These are phyloP conservation scores for Podaxis sp. DNA, from an alignment of 768 basidiomycete species.

Conservation along the genomic window DNA sequence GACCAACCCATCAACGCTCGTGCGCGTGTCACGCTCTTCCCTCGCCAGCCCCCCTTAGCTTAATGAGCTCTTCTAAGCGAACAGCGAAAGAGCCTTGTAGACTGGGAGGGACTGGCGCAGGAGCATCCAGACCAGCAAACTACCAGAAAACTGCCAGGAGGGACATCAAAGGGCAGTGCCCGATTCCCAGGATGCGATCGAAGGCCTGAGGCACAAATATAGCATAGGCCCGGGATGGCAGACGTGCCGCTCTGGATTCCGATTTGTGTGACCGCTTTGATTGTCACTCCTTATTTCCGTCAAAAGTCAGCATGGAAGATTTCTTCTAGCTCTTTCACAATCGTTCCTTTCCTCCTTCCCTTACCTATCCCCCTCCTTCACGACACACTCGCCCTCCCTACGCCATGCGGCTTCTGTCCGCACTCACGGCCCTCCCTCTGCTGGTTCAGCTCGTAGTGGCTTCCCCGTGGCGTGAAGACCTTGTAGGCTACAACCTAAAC, in stretches of 20 bases:
- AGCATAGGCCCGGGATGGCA: neutral
- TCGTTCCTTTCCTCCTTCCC: constrained; percentile 7
- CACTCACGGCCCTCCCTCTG: constrained; percentile 39
- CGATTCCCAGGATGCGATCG: neutral
- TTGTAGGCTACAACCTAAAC: constrained; percentile 78
- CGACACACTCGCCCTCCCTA: constrained; percentile 5
- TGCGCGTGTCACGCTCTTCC: no score
- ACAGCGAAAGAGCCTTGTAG: neutral
- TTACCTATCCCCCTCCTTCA: constrained; percentile 2
- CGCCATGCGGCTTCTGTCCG: constrained; percentile 49
- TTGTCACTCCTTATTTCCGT: constrained; percentile 14
- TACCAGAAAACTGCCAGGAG: neutral
- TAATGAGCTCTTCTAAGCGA: no score
- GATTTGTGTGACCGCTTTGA: constrained; percentile 11
- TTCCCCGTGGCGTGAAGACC: constrained; percentile 67
- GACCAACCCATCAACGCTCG: no score
- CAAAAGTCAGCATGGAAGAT: constrained; percentile 6
- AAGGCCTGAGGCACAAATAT: neutral
- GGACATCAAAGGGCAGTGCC: neutral
- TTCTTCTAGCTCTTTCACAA: neutral
- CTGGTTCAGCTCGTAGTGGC: constrained; percentile 42
- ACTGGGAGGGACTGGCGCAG: neutral
- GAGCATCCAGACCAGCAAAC: neutral
- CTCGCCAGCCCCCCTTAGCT: no score
- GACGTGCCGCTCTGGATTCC: neutral